Conservation (phyloP, 1,284 basidiomycete species). For the Anthracocystis panici-leucophaei region DNA sequence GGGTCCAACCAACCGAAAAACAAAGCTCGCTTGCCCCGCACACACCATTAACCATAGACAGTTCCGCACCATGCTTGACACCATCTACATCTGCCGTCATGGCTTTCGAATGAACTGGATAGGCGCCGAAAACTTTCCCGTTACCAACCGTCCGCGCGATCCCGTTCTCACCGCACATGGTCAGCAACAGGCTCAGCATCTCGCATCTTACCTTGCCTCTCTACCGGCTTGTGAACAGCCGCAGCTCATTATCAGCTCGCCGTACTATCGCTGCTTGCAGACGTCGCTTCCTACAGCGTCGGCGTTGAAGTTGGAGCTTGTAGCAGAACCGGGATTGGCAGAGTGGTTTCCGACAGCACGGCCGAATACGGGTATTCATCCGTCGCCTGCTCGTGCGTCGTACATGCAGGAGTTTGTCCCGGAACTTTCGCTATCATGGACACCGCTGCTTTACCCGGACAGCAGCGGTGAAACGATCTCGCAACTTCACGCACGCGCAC, state of each 20-base stretch:
- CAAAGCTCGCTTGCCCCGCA: background rate
- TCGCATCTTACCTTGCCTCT: slow-evolving; percentile 77
- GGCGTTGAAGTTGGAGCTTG: slow-evolving; percentile 77
- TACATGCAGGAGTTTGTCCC: slow-evolving; percentile 79
- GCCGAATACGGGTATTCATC: slow-evolving; percentile 72
- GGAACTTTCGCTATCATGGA: slow-evolving; percentile 72
- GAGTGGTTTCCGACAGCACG: slow-evolving; percentile 86
- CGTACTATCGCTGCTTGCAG: slow-evolving; percentile 83
- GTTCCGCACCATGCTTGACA: slow-evolving; percentile 73
- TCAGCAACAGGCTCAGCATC: slow-evolving; percentile 80
- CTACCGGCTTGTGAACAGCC: slow-evolving; percentile 79
- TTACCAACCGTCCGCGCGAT: slow-evolving; percentile 80
- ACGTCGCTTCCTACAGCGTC: slow-evolving; percentile 78
- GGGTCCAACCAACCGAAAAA: slow-evolving; percentile 3
- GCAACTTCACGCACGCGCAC: slow-evolving; percentile 76
- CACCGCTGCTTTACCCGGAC: slow-evolving; percentile 77
- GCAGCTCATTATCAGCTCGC: slow-evolving; percentile 75
- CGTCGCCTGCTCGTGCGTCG: slow-evolving; percentile 62
- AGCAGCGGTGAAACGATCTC: slow-evolving; percentile 79
- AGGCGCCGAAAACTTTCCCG: slow-evolving; percentile 74
- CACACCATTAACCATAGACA: background rate
- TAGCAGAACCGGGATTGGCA: slow-evolving; percentile 80
- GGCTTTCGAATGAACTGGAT: slow-evolving; percentile 74
- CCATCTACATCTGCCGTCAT: slow-evolving; percentile 83
- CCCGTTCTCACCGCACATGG: slow-evolving; percentile 83